These are phyloP conservation scores for Sporothrix dimorphospora DNA, from an alignment of 2,329 filamentous ascomycete genomes.

Conservation along the genomic window DNA sequence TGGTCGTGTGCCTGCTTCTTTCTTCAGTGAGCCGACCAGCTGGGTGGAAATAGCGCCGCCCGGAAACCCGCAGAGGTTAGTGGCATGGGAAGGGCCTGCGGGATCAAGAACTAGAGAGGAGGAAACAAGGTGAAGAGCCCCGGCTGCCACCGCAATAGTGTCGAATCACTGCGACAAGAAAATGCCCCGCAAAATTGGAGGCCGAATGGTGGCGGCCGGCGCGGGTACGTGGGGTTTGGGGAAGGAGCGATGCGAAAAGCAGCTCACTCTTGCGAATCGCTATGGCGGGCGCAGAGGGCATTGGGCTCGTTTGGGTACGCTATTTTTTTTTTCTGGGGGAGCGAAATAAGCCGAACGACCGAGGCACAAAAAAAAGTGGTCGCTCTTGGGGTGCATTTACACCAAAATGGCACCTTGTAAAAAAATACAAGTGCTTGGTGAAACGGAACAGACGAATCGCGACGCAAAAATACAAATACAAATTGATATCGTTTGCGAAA, in stretches of 20 bases:
- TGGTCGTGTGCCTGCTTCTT: constrained; percentile 5
- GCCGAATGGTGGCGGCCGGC: not conserved
- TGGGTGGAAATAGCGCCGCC: not conserved
- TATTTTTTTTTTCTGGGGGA: not conserved
- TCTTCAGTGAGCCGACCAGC: not conserved
- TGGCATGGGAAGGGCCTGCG: not conserved
- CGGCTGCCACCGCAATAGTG: not conserved
- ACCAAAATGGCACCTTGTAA: not conserved
- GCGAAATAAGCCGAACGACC: constrained; percentile 31
- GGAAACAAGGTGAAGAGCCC: not conserved
- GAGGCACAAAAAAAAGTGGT: constrained; percentile 29
- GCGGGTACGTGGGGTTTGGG: constrained; percentile 26
- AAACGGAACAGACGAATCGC: constrained; percentile 9
- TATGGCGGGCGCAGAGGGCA: constrained; percentile 14
- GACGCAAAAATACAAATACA: constrained; percentile 9
- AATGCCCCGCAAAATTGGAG: constrained; percentile 29
- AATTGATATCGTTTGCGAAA: not conserved
- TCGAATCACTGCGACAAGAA: not conserved
- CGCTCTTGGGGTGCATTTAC: not conserved
- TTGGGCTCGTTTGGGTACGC: not conserved
- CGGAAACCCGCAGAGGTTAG: too few relatives aligned
- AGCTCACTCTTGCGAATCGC: not conserved
- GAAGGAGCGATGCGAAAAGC: not conserved
- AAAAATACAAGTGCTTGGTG: not conserved
- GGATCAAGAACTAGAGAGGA: not conserved